Base-by-base conservation (phyloP, 495 filamentous ascomycete genomes). In the Neurospora sp. region DNA sequence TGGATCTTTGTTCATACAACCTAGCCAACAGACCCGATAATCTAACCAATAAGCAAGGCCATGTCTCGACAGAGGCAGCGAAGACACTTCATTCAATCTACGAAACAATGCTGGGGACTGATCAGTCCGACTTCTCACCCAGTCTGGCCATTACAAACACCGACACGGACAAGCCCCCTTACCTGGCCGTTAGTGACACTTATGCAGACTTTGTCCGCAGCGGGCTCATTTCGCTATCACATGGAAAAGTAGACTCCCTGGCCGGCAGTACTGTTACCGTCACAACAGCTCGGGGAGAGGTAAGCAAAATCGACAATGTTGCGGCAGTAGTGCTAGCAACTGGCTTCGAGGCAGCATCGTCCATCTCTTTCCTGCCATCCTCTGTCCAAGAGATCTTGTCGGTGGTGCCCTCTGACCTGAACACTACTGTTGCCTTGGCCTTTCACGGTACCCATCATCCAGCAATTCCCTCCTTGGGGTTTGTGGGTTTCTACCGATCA, bases 401-500 rank as follows among this genome's bases (percentile, higher is more conserved):
- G 42, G 86, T 90, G 74, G 85, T 85, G 41, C 75, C 85, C 2
- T 72, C 77, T 2, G 86, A 91, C 71, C 77, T 85, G 12, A 88
- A 90, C 74, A 84, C 92, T 11, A 92, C 93, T 0, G 78, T 94
- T 4, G 85, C 92, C 0, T 83, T 97, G 4, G 90, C 91, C 62
- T 88, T 91, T 69, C 89, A 90, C 73, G 85, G 86, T 20, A 91
- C 88, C 5, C 83, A 90, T 41, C 89, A 91, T 75, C 84, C 85
- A 0, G 80, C 81, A 5, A 77, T 94, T 1, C 88, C 89, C 0
- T 87, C 88, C 27, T 81, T 95, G 1, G 92, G 92, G 0, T 97
- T 97, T 73, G 89, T 96, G 0, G 94, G 94, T 5, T 92, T 95
- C 80, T 95, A 97, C 79, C 88, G 92, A 42, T 91, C 92, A 1